These are phyloP conservation scores for Alternaria consortialis DNA, from an alignment of 2,329 filamentous ascomycete species.

Conservation along the genomic window DNA sequence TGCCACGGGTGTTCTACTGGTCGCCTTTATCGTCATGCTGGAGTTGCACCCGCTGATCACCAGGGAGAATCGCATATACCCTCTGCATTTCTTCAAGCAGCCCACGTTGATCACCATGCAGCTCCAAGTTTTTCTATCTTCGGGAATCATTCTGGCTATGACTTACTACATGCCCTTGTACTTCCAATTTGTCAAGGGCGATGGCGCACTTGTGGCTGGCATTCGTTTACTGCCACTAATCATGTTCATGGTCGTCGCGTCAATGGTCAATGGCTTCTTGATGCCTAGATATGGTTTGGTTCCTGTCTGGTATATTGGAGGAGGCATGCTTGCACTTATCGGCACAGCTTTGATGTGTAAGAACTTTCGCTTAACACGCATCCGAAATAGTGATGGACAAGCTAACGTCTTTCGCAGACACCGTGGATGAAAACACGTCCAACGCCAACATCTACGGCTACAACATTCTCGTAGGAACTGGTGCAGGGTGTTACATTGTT, in stretches of 20 bases:
- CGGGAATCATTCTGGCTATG: constrained; percentile 25
- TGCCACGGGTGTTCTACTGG: constrained; percentile 56
- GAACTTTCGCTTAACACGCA: neutral
- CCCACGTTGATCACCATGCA: constrained; percentile 12
- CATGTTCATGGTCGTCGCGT: constrained; percentile 23
- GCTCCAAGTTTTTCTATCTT: constrained; percentile 15
- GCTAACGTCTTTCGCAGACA: constrained; percentile 11
- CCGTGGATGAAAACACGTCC: constrained; percentile 20
- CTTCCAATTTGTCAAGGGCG: constrained; percentile 36
- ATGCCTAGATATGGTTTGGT: constrained; percentile 27
- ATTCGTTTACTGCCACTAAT: constrained; percentile 42
- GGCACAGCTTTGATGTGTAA: constrained; percentile 17
- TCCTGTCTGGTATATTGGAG: constrained; percentile 33
- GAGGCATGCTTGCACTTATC: constrained; percentile 41
- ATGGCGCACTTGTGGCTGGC: constrained; percentile 28
- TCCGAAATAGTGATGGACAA: neutral
- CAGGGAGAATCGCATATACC: constrained; percentile 58
- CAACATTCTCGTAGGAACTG: constrained; percentile 29
- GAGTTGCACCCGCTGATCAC: constrained; percentile 56
- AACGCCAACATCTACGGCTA: constrained; percentile 32
- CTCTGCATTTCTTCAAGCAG: constrained; percentile 55
- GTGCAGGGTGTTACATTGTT: constrained; percentile 21
- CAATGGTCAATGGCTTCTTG: constrained; percentile 30
- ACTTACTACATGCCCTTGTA: constrained; percentile 40
- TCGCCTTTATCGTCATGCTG: constrained; percentile 59